Conservation (phyloP, 2,329 filamentous ascomycete species). For the Albifimbria verrucaria region DNA sequence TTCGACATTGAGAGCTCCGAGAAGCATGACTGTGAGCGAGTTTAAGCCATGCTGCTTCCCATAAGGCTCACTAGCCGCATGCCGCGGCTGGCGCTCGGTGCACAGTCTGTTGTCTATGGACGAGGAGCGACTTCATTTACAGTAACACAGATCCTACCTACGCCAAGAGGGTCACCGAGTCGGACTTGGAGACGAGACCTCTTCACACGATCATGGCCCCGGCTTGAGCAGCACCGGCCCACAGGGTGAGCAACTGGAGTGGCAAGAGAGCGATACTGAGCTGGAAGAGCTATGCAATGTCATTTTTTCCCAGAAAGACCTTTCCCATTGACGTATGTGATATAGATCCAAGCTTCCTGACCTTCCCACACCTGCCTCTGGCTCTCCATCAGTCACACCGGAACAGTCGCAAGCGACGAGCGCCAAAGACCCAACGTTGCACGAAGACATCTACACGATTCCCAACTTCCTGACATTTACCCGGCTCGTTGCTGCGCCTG, state of each 20-base stretch:
- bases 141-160: background rate
- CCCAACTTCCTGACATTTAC: slow-evolving; percentile 91
- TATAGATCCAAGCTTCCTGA: background rate
- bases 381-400: background rate
- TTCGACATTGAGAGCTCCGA: background rate
- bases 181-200: background rate
- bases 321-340: background rate
- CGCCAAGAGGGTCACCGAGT: background rate
- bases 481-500: slow-evolving; percentile 76
- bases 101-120: background rate
- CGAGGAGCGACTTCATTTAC: background rate
- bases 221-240: background rate
- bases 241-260: background rate
- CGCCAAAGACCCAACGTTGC: slow-evolving; percentile 27
- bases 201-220: background rate
- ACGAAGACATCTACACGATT: slow-evolving; percentile 96
- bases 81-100: slow-evolving; percentile 9
- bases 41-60: slow-evolving; percentile 11
- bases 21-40: slow-evolving; percentile 5
- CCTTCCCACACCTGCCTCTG: background rate
- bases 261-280: too few species aligned
- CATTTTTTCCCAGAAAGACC: too few species aligned
- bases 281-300: too few species aligned
- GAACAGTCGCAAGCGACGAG: background rate
- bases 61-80: slow-evolving; percentile 6